Percentiles rank a stretch among this genome's conserved stretches.
These are phyloP conservation scores for Sisymbrium altissimum DNA, from an alignment of 345 rosid genomes.

Conservation along the genomic window DNA sequence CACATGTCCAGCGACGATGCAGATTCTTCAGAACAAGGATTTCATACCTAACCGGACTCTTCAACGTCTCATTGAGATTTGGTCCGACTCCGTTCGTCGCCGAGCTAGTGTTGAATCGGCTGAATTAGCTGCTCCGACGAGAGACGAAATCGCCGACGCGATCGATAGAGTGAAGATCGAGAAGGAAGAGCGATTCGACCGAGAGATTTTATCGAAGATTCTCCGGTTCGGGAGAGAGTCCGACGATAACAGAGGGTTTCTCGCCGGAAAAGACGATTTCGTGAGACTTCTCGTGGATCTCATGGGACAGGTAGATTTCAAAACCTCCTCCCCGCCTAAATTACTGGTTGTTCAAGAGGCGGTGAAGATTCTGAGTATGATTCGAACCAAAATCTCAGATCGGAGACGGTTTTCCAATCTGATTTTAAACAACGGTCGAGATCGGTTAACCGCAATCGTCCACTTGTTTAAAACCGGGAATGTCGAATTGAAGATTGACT, in stretches of 20 bases:
- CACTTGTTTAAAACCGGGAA: constrained; percentile 42
- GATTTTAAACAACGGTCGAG: constrained; percentile 37
- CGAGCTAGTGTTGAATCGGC: constrained; percentile 24
- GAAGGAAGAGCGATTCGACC: constrained; percentile 11
- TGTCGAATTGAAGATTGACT: constrained; percentile 48
- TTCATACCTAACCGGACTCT: constrained; percentile 77
- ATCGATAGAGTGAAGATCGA: constrained; percentile 34
- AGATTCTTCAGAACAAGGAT: constrained; percentile 64
- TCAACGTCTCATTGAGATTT: constrained; percentile 75
- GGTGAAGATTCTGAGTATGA: constrained; percentile 49
- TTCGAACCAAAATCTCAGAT: constrained; percentile 38
- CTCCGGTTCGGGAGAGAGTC: constrained; percentile 50
- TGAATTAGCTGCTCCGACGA: constrained; percentile 27
- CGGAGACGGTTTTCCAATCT: constrained; percentile 38
- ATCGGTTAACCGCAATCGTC: constrained; percentile 44
- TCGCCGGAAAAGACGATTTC: constrained; percentile 60
- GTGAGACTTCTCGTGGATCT: constrained; percentile 49
- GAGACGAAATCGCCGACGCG: constrained; percentile 39
- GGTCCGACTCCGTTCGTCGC: constrained; percentile 59
- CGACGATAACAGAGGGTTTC: constrained; percentile 53
- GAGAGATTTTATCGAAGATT: constrained; percentile 37
- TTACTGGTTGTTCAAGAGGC: constrained; percentile 45
- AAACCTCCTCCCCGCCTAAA: constrained; percentile 15
- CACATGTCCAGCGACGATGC: constrained; percentile 97
- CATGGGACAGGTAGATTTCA: constrained; percentile 33